Evolutionary conservation across 148 eudicot genomes (phyloP).

Genomic region (Rhododendron williamsianum): DNA sequence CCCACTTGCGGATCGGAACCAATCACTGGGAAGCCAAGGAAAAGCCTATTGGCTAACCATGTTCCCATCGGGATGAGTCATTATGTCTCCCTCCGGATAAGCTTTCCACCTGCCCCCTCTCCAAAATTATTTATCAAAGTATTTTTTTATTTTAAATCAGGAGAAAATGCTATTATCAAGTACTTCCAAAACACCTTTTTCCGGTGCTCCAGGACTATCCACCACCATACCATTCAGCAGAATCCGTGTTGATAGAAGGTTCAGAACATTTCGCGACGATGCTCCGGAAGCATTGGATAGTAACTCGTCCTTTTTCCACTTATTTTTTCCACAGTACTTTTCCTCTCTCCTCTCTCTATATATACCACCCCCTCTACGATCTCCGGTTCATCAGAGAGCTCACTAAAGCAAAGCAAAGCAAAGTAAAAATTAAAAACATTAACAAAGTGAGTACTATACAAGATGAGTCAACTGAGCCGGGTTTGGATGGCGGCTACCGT

Average conservation of each 20-base stretch:
- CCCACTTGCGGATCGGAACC: no score
- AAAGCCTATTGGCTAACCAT: no score
- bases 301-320: not conserved
- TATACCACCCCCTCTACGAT: not conserved
- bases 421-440: not conserved
- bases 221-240: not conserved
- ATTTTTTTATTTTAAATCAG: no score
- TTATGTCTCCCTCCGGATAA: no score
- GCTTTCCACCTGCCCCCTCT: no score
- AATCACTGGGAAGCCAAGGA: no score
- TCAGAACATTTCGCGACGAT: not conserved
- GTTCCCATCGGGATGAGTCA: no score
- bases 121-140: no score
- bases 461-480: slow-evolving; percentile 32
- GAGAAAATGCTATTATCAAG: no score
- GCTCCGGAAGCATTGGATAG: not conserved
- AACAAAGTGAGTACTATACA: not conserved
- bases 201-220: not conserved
- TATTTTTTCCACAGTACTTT: not conserved
- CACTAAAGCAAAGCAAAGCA: not conserved
- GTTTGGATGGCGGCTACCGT: slow-evolving; percentile 49
- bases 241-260: not conserved
- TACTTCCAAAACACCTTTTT: not conserved
- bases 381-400: not conserved
- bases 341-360: not conserved